Evolutionary conservation across 169 alveolate species (phyloP).

Genomic region (Babesia caballi): DNA sequence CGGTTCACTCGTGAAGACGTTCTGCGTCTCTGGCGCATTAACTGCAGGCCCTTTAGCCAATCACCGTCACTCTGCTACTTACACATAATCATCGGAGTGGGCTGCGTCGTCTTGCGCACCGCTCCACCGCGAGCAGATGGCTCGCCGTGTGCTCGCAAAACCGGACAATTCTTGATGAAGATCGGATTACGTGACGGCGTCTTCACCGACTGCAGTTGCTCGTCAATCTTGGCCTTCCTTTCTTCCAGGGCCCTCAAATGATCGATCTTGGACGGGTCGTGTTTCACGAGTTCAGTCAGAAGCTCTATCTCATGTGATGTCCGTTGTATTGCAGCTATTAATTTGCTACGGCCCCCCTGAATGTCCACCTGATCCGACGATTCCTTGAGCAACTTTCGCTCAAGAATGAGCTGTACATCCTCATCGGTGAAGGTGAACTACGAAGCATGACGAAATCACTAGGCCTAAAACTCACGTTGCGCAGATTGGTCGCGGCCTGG

Average conservation of each 20-base stretch:
- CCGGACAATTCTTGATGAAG: slow-evolving; percentile 33
- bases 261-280: slow-evolving; percentile 39
- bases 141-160: slow-evolving; percentile 37
- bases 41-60: too few species aligned
- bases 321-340: slow-evolving; percentile 59
- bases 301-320: slow-evolving; percentile 60
- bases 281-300: slow-evolving; percentile 42
- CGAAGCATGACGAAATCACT: not conserved
- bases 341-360: slow-evolving; percentile 21
- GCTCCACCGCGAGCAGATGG: slow-evolving; percentile 33
- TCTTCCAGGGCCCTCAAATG: slow-evolving; percentile 42
- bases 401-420: slow-evolving; percentile 56
- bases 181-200: slow-evolving; percentile 25
- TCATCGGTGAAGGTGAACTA: slow-evolving; percentile 67
- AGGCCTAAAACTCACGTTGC: slow-evolving; percentile 19
- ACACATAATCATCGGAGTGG: slow-evolving; percentile 68
- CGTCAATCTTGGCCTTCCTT: slow-evolving; percentile 39
- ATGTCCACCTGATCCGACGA: not conserved
- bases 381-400: slow-evolving; percentile 36
- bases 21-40: slow-evolving; percentile 5
- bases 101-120: slow-evolving; percentile 54
- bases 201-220: slow-evolving; percentile 31
- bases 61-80: too few species aligned
- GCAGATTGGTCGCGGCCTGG: slow-evolving; percentile 36
- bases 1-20: not conserved